Evolutionary conservation across 2,329 filamentous ascomycete genomes (phyloP), one percentile per base, ranked within the genome.

Genomic region (Sporothrix luriei): DNA sequence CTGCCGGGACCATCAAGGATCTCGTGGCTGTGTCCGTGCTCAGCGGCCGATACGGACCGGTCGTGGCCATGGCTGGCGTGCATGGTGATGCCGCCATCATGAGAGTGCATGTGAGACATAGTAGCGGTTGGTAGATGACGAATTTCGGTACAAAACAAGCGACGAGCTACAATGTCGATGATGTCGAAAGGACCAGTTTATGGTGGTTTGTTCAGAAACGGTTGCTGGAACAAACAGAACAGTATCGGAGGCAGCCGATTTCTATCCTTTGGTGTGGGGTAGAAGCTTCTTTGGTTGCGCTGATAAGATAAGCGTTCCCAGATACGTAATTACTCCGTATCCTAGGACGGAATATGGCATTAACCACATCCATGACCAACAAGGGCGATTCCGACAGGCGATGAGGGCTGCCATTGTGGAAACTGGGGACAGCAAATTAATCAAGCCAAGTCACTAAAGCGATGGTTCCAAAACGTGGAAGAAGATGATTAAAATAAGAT

Each of bases 21-120:
- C 84, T 98, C 95, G 79, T 98, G 95, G 1, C 90, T 92, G 83
- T 99, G 95, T 75, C 95, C 95, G 79, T 98, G 95, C 77, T 94
- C 91, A 54, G 84, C 84, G 68, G 84, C 85, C 71, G 85, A 84
- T 72, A 82, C 80, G 74, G 78, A 78, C 51, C 81, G 79, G 77
- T 87, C 84, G 26, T 87, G 84, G 69, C 83, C 81, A 72, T 83
- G 82, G 66, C 59, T 66, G 78, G 83, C 80, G 52, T 73, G 72
- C 71, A 73, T 49, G 9, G 72, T 73, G 67, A 71, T 65, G 52
- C 75, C 77, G 68, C 83, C 83, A 69, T 88, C 86, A 78, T 91
- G 87, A 6, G 77, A 76, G 71, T 78, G 77, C 7, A 74, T 57
- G 57, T 73, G 72, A 19, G 71, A 55, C 72, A 73, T 73, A 62